phyloP scores from a whole-genome alignment of 345 rosid genomes.

The Arabidopsis thaliana region TAIR10.1 NC_003070.9:5755501-5756000 shows the following conservation, averaged over 20 bases:
- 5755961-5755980: background rate
- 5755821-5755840: slow-evolving; percentile 30
- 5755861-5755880: slow-evolving; percentile 8
- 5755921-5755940: slow-evolving; percentile 13
- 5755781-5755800: background rate
- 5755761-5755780: background rate
- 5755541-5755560: slow-evolving; percentile 11
- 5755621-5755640: background rate
- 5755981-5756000: background rate
- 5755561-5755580: slow-evolving; percentile 19
- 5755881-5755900: slow-evolving; percentile 15
- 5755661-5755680: slow-evolving; percentile 47
- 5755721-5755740: slow-evolving; percentile 8
- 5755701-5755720: slow-evolving; percentile 18
- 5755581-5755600: no score
- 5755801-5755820: slow-evolving; percentile 10
- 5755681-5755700: slow-evolving; percentile 41
- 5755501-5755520: slow-evolving; percentile 2
- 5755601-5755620: background rate
- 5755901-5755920: background rate
- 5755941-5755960: background rate
- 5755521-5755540: background rate
- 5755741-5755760: background rate
- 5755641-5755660: slow-evolving; percentile 34
- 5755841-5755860: slow-evolving; percentile 7